Percentiles rank a stretch among this genome's conserved stretches.
Conservation (phyloP, 164 flowering plant species). For the Warburgia ugandensis region DNA sequence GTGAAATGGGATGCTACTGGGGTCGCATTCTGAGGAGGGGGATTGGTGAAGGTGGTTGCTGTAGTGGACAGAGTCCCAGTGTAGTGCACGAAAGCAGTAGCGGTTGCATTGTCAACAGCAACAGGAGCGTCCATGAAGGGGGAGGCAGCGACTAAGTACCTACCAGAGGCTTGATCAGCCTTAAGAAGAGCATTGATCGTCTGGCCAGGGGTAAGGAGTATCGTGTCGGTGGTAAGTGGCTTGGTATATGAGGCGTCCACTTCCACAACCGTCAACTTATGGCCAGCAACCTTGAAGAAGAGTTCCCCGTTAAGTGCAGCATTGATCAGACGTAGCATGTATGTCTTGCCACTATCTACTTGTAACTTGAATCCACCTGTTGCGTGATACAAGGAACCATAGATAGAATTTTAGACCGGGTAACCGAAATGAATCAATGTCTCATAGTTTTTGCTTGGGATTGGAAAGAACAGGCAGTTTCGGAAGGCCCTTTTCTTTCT, state of each 20-base stretch:
- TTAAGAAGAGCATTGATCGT: constrained; percentile 66
- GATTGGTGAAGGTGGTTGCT: constrained; percentile 33
- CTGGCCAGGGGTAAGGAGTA: constrained; percentile 71
- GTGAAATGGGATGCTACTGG: constrained; percentile 47
- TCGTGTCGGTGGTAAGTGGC: constrained; percentile 54
- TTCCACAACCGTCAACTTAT: constrained; percentile 58
- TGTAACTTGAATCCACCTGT: constrained; percentile 31
- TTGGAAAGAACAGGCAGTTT: too few relatives aligned
- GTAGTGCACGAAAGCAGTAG: constrained; percentile 64
- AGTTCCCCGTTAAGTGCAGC: constrained; percentile 81
- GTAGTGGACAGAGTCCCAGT: constrained; percentile 38
- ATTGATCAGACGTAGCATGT: constrained; percentile 60
- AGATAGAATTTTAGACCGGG: neutral
- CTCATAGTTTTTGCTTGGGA: neutral
- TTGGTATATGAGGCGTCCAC: constrained; percentile 67
- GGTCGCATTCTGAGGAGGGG: constrained; percentile 59
- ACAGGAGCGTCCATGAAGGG: constrained; percentile 76
- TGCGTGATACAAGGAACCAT: neutral
- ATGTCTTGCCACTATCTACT: constrained; percentile 44
- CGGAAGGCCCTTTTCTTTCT: too few relatives aligned
- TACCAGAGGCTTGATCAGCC: constrained; percentile 37
- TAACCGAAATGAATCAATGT: neutral
- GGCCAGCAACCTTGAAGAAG: constrained; percentile 63
- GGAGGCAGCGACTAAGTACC: constrained; percentile 55
- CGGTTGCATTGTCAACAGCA: constrained; percentile 64